A percentile compares a stretch with the other conserved stretches of the same genome.
phyloP scores from a whole-genome alignment of 2,329 filamentous ascomycete genomes.

The Torrubiella hemipterigena region DNA sequence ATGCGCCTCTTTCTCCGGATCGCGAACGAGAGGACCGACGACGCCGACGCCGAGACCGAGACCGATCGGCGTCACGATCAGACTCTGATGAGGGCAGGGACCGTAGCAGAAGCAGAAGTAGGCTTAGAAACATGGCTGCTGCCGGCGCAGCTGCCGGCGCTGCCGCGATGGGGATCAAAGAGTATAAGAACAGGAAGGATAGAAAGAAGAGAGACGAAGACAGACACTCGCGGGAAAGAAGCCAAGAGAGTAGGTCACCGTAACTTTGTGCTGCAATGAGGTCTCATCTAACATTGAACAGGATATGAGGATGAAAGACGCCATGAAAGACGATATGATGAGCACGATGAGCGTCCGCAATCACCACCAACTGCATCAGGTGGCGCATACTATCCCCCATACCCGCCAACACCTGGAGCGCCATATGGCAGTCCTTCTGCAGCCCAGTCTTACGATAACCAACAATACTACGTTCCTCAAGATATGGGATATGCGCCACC shows the following conservation, averaged over 20 bases:
- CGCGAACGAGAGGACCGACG: constrained; percentile 29
- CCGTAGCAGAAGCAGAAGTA: constrained; percentile 40
- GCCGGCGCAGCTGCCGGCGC: constrained; percentile 48
- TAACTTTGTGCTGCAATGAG: neutral
- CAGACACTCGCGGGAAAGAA: constrained; percentile 11
- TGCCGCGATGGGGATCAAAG: constrained; percentile 51
- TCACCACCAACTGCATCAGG: constrained; percentile 40
- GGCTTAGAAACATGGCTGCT: constrained; percentile 41
- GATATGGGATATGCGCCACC: constrained; percentile 28
- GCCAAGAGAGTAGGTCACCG: constrained; percentile 16
- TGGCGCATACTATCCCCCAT: constrained; percentile 35
- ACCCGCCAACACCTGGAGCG: constrained; percentile 18
- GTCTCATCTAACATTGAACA: constrained; percentile 11
- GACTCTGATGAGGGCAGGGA: constrained; percentile 19
- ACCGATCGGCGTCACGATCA: constrained; percentile 21
- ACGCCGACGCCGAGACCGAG: constrained; percentile 25
- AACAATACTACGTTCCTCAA: constrained; percentile 29
- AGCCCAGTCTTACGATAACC: constrained; percentile 22
- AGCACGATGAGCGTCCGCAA: constrained; percentile 23
- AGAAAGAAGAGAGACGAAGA: constrained; percentile 28
- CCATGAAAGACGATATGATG: constrained; percentile 21
- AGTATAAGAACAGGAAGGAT: constrained; percentile 39
- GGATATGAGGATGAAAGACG: constrained; percentile 25
- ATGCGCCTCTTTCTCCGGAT: constrained; percentile 38
- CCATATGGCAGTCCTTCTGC: constrained; percentile 18